Base-by-base conservation (phyloP, 2,329 filamentous ascomycete genomes). In the Fusarium phyllophilum region DNA sequence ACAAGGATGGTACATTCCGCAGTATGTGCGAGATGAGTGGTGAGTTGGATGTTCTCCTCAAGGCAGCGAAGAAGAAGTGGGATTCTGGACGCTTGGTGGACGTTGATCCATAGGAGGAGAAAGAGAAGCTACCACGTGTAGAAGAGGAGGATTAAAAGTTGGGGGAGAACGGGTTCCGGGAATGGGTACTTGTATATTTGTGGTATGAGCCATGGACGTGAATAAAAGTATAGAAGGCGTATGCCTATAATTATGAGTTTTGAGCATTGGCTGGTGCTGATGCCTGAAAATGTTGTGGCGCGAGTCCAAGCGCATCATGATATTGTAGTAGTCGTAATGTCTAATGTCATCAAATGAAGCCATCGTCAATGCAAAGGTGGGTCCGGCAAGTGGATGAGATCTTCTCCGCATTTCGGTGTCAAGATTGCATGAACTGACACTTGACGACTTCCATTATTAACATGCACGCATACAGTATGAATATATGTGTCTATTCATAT, bases 1-100 rank as follows among this genome's bases (percentile, higher is more conserved):
- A 91, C 77, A 86, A 93, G 65, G 89, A 89, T 6, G 92, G 94
- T 31, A 83, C 83, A 42, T 92, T 92, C 82, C 83, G 86, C 65
- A 82, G 87, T 75, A 92, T 92, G 90, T 92, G 90, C 76, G 89
- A 91, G 76, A 89, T 85, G 82, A 90, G 89, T 75, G 90, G 90
- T 14, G 89, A 91, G 75, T 80, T 87, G 63, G 87, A 88, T 2
- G 78, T 79, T 33, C 77, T 91, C 62, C 74, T 83, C 70, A 87
- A 86, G 81, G 84, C 87, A 60, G 89, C 89, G 18, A 89, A 88
- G 83, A 89, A 87, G 83, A 85, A 85, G 78, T 85, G 83, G 83
- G 83, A 86, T 63, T 79, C 82, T 29, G 82, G 78, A 33, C 77
- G 80, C 56, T 71, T 85, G 39, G 79, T 85, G 29, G 82, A 84